Evolutionary conservation across 306 rosid genomes (phyloP).

Genomic region (Crataegus laevigata): DNA sequence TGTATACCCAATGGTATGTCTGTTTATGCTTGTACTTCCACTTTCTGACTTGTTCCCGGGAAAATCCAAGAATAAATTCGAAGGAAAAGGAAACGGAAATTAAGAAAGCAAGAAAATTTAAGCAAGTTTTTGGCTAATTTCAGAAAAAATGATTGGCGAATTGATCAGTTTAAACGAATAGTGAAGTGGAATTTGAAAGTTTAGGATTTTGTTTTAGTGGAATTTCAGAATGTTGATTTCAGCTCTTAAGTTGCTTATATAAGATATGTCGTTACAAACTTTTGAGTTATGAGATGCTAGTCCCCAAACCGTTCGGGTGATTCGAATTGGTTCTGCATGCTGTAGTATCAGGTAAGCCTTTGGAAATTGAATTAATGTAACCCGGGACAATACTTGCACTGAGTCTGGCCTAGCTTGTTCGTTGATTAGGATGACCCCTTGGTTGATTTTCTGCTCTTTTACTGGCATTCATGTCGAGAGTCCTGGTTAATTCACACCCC

Average conservation of each 20-base stretch:
- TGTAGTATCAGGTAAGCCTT: not conserved
- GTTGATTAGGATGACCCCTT: not conserved
- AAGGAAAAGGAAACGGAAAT: not conserved
- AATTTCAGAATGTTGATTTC: not conserved
- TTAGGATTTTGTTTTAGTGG: not conserved
- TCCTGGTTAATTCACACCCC: not conserved
- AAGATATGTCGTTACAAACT: not conserved
- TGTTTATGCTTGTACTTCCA: not conserved
- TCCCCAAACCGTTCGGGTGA: not conserved
- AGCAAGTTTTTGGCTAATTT: not conserved
- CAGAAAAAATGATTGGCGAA: not conserved
- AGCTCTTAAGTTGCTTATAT: not conserved
- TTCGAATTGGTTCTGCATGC: not conserved
- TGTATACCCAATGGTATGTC: slow-evolving; percentile 91
- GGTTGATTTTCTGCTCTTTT: not conserved
- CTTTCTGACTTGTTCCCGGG: not conserved
- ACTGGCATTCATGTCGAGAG: not conserved
- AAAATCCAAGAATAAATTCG: not conserved
- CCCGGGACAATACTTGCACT: not conserved
- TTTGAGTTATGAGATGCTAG: not conserved
- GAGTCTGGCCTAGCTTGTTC: not conserved
- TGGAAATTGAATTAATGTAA: not conserved
- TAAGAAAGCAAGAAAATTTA: not conserved
- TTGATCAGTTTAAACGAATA: not conserved
- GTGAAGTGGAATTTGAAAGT: not conserved